These are phyloP conservation scores for Debaryomyces udenii DNA, from an alignment of 1,139 yeast genomes.

Conservation along the genomic window DNA sequence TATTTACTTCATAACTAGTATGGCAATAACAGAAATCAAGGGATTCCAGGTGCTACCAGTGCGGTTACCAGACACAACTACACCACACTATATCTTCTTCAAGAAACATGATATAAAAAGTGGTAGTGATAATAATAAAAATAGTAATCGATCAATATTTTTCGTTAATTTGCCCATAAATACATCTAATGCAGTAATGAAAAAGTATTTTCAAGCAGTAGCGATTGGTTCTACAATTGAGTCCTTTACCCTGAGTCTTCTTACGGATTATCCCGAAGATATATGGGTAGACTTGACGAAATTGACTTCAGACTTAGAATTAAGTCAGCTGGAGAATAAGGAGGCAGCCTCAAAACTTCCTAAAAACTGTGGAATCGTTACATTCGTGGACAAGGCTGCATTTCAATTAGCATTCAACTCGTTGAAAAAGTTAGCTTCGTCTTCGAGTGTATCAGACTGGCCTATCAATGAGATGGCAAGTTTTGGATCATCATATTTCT, in stretches of 20 bases:
- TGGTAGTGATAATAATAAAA: constrained; percentile 26
- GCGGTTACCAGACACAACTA: constrained; percentile 33
- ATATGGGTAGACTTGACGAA: constrained; percentile 60
- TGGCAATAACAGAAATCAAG: constrained; percentile 42
- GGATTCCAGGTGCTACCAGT: constrained; percentile 60
- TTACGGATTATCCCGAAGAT: constrained; percentile 50
- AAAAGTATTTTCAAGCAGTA: constrained; percentile 58
- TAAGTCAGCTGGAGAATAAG: constrained; percentile 24
- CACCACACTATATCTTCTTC: constrained; percentile 55
- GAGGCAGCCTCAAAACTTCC: constrained; percentile 55
- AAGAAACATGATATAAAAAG: constrained; percentile 64
- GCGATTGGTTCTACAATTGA: constrained; percentile 67
- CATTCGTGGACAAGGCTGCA: constrained; percentile 76
- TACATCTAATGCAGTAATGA: constrained; percentile 55
- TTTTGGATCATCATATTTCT: constrained; percentile 35
- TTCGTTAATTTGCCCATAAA: constrained; percentile 76
- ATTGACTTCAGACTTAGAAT: constrained; percentile 62
- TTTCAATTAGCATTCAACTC: constrained; percentile 66
- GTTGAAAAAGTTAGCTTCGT: constrained; percentile 50
- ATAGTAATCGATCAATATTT: constrained; percentile 55
- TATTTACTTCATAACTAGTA: not conserved
- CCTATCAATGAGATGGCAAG: constrained; percentile 25
- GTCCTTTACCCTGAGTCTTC: constrained; percentile 38
- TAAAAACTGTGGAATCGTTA: constrained; percentile 70
- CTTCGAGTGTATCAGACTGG: constrained; percentile 31